These are phyloP conservation scores for Aspergillus cristatus DNA, from an alignment of 495 filamentous ascomycete genomes.

Conservation along the genomic window DNA sequence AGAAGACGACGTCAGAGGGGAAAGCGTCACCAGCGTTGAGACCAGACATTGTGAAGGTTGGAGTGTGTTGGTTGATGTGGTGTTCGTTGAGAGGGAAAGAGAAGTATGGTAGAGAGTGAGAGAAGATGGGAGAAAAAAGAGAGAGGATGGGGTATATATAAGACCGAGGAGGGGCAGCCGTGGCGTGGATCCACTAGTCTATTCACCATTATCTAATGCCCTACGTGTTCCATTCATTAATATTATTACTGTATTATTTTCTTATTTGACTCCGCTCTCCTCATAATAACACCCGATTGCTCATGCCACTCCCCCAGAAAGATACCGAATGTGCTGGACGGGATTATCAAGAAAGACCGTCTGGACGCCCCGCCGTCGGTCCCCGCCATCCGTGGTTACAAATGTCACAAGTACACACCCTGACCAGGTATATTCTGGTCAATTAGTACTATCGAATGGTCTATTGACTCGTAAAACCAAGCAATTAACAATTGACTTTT, in stretches of 20 bases:
- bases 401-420: neutral
- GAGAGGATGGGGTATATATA: slow-evolving; percentile 6
- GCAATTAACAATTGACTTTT: too few species aligned
- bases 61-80: slow-evolving; percentile 10
- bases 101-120: neutral
- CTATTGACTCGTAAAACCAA: too few species aligned
- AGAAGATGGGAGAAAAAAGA: too few species aligned
- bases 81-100: slow-evolving; percentile 3
- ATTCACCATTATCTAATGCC: too few species aligned
- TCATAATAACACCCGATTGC: too few species aligned
- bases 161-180: slow-evolving; percentile 5
- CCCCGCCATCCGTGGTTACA: neutral
- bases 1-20: slow-evolving; percentile 68
- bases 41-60: slow-evolving; percentile 62
- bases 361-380: slow-evolving; percentile 21
- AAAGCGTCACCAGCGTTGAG: slow-evolving; percentile 77
- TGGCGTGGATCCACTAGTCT: neutral
- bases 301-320: too few species aligned
- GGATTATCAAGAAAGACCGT: slow-evolving; percentile 33
- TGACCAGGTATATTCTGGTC: too few species aligned
- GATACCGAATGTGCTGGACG: slow-evolving; percentile 38
- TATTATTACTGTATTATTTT: too few species aligned
- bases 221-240: too few species aligned
- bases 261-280: too few species aligned
- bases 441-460: too few species aligned